A percentile compares a stretch with the other conserved stretches of the same genome.
These are phyloP conservation scores for Aspergillus indologenus DNA, from an alignment of 495 filamentous ascomycete species.

Conservation along the genomic window DNA sequence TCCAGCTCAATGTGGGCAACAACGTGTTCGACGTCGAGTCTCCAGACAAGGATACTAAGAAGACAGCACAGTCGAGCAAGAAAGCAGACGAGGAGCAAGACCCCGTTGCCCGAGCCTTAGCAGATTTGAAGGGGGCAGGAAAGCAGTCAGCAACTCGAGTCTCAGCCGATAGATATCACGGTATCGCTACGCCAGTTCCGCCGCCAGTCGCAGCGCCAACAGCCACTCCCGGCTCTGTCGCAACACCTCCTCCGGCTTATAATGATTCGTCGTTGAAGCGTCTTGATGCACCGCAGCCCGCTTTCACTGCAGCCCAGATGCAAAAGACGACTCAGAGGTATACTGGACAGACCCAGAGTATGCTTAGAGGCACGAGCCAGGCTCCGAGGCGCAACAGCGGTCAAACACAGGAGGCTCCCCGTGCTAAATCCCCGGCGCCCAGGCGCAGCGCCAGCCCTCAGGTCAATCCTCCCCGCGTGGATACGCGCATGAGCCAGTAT, in stretches of 20 bases:
- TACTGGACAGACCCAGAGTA: slow-evolving; percentile 73
- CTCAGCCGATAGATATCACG: slow-evolving; percentile 91
- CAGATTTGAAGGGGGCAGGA: slow-evolving; percentile 82
- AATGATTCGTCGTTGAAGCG: slow-evolving; percentile 68
- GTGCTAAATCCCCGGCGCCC: slow-evolving; percentile 49
- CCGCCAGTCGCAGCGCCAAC: slow-evolving; percentile 50
- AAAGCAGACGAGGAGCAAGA: slow-evolving; percentile 58
- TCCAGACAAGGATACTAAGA: slow-evolving; percentile 54
- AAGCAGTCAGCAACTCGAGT: slow-evolving; percentile 75
- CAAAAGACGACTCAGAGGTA: slow-evolving; percentile 87
- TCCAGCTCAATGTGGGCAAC: slow-evolving; percentile 93
- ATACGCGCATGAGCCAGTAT: slow-evolving; percentile 42
- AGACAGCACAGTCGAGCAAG: slow-evolving; percentile 34
- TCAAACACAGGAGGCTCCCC: slow-evolving; percentile 39
- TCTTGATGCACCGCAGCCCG: slow-evolving; percentile 85
- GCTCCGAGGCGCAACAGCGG: slow-evolving; percentile 31
- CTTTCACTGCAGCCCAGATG: slow-evolving; percentile 90
- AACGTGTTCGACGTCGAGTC: slow-evolving; percentile 97
- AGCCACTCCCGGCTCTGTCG: slow-evolving; percentile 52
- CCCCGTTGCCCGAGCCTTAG: slow-evolving; percentile 88
- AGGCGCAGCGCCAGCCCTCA: slow-evolving; percentile 56
- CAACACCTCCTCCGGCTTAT: slow-evolving; percentile 71
- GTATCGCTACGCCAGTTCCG: slow-evolving; percentile 78
- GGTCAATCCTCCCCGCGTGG: slow-evolving; percentile 33
- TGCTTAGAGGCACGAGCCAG: slow-evolving; percentile 60